Percentiles rank a stretch among this genome's conserved stretches.
phyloP scores from a whole-genome alignment of 2,329 filamentous ascomycete genomes.

The Orbilia blumenaviensis region DNA sequence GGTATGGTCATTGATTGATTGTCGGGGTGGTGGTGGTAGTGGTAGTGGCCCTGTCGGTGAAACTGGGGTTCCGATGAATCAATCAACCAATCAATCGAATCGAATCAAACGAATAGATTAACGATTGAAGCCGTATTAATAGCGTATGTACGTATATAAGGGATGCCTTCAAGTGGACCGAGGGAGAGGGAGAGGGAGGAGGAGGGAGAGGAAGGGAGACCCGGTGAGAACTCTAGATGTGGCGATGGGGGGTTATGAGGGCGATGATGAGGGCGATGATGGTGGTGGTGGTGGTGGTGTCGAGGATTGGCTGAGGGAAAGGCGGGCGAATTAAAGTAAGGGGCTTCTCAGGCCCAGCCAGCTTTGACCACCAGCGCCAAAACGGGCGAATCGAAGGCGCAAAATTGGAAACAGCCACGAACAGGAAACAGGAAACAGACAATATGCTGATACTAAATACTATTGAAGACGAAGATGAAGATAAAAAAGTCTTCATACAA shows the following conservation, averaged over 20 bases:
- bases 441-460: too few species aligned
- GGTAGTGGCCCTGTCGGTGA: too few species aligned
- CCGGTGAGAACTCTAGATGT: too few species aligned
- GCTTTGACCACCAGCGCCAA: conserved; percentile 46
- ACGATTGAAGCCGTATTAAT: too few species aligned
- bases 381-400: conserved; percentile 36
- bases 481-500: too few species aligned
- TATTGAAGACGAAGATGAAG: too few species aligned
- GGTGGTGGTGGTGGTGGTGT: not conserved
- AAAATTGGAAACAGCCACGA: not conserved
- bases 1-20: not conserved
- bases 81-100: too few species aligned
- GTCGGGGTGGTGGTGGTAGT: not conserved
- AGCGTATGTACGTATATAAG: too few species aligned
- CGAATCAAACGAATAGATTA: too few species aligned
- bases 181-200: too few species aligned
- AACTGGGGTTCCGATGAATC: not conserved
- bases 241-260: not conserved
- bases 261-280: not conserved
- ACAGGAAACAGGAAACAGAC: not conserved
- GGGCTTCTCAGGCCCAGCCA: conserved; percentile 30
- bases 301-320: conserved; percentile 23
- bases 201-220: too few species aligned
- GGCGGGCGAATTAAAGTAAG: conserved; percentile 52
- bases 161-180: too few species aligned